Conservation (phyloP, 345 rosid species). For the Iberis pinnata region DNA sequence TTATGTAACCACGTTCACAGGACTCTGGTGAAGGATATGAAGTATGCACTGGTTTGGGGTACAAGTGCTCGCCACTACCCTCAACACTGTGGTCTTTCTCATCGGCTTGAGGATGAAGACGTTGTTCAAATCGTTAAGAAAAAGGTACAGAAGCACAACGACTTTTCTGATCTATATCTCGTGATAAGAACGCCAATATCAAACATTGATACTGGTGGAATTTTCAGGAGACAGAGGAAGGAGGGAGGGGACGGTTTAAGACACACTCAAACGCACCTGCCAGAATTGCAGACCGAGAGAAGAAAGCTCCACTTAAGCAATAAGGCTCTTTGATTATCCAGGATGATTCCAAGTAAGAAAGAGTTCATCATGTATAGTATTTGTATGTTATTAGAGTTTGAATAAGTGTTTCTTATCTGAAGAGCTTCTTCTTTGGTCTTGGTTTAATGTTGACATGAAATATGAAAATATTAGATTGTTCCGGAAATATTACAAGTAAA, state of each 20-base stretch:
- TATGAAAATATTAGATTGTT: constrained; percentile 2
- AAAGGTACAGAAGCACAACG: constrained; percentile 42
- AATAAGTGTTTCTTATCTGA: neutral
- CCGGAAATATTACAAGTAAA: constrained; percentile 10
- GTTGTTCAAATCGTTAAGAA: constrained; percentile 96
- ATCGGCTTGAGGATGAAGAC: constrained; percentile 73
- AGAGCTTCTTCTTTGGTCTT: neutral
- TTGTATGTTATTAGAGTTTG: neutral
- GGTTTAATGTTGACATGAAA: constrained; percentile 6
- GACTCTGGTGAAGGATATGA: constrained; percentile 81
- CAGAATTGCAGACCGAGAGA: constrained; percentile 80
- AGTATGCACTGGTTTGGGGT: constrained; percentile 92
- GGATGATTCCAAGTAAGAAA: constrained; percentile 1
- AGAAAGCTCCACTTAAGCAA: constrained; percentile 88
- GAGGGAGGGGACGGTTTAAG: constrained; percentile 88
- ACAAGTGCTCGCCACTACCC: constrained; percentile 81
- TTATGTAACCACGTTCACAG: constrained; percentile 90
- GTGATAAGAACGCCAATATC: constrained; percentile 6
- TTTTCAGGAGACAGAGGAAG: constrained; percentile 73
- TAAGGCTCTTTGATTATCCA: constrained; percentile 24
- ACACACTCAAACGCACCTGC: constrained; percentile 74
- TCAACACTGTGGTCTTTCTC: constrained; percentile 83
- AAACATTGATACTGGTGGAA: constrained; percentile 11
- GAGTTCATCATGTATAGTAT: constrained; percentile 3
- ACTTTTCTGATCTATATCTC: constrained; percentile 3